Evolutionary conservation across 192 early-diverging fungal genomes (phyloP).

Genomic region (Fimicolochytrium jonesii): DNA sequence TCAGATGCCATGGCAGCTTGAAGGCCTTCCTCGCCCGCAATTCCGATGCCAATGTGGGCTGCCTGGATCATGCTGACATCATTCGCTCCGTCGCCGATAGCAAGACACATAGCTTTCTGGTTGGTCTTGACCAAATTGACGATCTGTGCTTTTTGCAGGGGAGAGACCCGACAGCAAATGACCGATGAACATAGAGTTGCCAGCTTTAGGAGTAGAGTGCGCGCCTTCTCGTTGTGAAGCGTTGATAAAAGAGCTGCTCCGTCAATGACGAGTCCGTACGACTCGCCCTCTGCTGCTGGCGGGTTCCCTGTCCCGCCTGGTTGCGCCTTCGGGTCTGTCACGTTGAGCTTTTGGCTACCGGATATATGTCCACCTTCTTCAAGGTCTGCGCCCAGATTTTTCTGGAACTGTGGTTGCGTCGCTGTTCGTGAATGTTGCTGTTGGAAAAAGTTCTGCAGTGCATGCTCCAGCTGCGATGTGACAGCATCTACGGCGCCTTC

Average conservation of each 20-base stretch:
- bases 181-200: slow-evolving; percentile 81
- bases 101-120: slow-evolving; percentile 78
- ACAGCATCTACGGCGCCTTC: slow-evolving; percentile 8
- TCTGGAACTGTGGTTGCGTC: slow-evolving; percentile 11
- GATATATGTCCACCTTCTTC: not conserved
- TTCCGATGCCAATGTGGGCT: slow-evolving; percentile 91
- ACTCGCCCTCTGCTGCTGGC: not conserved
- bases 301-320: no score
- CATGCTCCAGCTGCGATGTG: slow-evolving; percentile 64
- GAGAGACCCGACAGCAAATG: slow-evolving; percentile 92
- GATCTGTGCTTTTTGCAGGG: slow-evolving; percentile 92
- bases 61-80: slow-evolving; percentile 99
- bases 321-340: no score
- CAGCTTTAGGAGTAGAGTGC: slow-evolving; percentile 63
- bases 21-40: slow-evolving; percentile 90
- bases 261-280: slow-evolving; percentile 81
- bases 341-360: not conserved
- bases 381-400: not conserved
- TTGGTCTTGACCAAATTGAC: slow-evolving; percentile 78
- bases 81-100: slow-evolving; percentile 96
- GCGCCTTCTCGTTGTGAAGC: slow-evolving; percentile 54
- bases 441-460: slow-evolving; percentile 55
- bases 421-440: slow-evolving; percentile 1
- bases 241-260: slow-evolving; percentile 81
- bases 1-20: slow-evolving; percentile 92